A percentile compares a stretch with the other conserved stretches of the same genome.
These are phyloP conservation scores for Lunasporangiospora selenospora DNA, from an alignment of 192 early-diverging fungal genomes.

Conservation along the genomic window DNA sequence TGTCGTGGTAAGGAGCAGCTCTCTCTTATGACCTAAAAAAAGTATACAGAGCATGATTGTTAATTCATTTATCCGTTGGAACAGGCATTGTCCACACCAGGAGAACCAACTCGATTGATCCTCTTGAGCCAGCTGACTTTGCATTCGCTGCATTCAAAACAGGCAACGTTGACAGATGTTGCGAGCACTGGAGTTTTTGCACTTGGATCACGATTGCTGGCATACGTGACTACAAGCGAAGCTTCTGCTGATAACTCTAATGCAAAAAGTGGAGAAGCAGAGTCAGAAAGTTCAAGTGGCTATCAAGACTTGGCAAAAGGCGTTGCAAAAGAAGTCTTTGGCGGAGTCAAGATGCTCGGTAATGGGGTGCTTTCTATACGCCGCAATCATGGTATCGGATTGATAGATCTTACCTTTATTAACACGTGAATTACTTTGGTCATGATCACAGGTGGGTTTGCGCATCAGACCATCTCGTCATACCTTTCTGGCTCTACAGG, in stretches of 20 bases:
- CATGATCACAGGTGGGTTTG: conserved; percentile 52
- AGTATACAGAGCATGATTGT: too few species aligned
- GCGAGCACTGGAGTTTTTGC: conserved; percentile 61
- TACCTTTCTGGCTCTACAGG: conserved; percentile 60
- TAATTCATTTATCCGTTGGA: background rate
- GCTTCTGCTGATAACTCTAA: conserved; percentile 55
- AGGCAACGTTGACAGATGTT: conserved; percentile 59
- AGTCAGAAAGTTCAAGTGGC: conserved; percentile 23
- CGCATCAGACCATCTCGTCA: conserved; percentile 69
- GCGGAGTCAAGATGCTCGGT: conserved; percentile 78
- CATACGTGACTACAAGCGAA: conserved; percentile 69
- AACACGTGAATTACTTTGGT: background rate
- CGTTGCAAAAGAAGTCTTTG: conserved; percentile 81
- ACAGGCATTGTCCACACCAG: conserved; percentile 29
- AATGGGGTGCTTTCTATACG: background rate
- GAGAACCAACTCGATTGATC: conserved; percentile 50
- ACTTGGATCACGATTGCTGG: conserved; percentile 69
- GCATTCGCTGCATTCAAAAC: conserved; percentile 27
- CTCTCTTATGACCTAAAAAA: too few species aligned
- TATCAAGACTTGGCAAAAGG: conserved; percentile 68
- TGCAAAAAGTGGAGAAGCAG: conserved; percentile 56
- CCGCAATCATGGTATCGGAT: background rate
- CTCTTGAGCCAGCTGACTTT: conserved; percentile 60
- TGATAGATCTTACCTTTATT: background rate
- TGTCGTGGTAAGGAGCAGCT: conserved; percentile 73